Evolutionary conservation across 225 moss, liverwort and hornwort species (phyloP).

Genomic region (Straminergon stramineum): DNA sequence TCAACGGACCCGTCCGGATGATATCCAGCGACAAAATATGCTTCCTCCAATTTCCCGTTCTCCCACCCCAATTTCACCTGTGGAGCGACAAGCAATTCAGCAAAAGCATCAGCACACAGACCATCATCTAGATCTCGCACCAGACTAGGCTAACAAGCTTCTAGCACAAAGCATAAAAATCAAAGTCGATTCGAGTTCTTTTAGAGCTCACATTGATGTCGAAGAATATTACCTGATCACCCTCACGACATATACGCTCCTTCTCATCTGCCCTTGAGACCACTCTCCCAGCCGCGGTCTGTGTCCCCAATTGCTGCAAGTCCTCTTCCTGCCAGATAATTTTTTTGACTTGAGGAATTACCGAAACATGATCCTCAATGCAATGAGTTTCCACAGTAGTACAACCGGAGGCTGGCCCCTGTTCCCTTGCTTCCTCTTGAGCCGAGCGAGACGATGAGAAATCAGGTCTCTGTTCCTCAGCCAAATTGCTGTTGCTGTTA

Average conservation of each 20-base stretch:
- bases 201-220: constrained; percentile 1
- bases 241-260: not conserved
- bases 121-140: not conserved
- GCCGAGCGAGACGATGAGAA: not conserved
- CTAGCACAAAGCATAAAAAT: not conserved
- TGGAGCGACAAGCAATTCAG: not conserved
- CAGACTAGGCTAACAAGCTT: not conserved
- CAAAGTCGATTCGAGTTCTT: not conserved
- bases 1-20: constrained; percentile 53
- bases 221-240: constrained; percentile 14
- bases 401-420: not conserved
- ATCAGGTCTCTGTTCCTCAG: not conserved
- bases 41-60: constrained; percentile 38
- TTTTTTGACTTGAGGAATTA: not conserved
- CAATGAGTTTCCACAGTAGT: not conserved
- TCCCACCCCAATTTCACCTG: constrained; percentile 65
- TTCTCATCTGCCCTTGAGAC: not conserved
- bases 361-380: not conserved
- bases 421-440: not conserved
- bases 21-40: constrained; percentile 49
- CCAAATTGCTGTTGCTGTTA: not conserved
- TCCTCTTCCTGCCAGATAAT: constrained; percentile 16
- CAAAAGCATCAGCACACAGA: too few relatives aligned
- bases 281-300: not conserved
- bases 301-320: not conserved